Evolutionary conservation across 2,329 filamentous ascomycete species (phyloP), one percentile per base, ranked within the genome.

Genomic region (Exophiala spinifera): DNA sequence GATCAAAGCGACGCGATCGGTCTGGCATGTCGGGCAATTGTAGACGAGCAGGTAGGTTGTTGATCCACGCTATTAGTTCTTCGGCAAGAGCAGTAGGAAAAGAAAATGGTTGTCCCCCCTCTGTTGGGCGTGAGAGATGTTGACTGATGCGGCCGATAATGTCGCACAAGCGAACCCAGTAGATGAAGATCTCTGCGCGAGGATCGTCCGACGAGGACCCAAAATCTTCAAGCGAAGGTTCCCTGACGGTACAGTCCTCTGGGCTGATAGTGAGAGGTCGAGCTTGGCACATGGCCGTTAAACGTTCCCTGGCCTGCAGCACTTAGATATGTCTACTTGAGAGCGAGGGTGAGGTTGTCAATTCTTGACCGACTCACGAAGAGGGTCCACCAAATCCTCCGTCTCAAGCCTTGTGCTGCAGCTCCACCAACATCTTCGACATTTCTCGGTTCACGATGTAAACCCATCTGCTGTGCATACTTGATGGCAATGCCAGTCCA

Each of bases 401-500:
- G 66, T 5, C 72, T 64, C 1, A 73, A 55, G 36, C 70, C 66
- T 14, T 64, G 49, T 11, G 61, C 54, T 7, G 57, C 40, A 11
- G 42, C 47, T 4, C 57, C 46, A 13, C 60, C 54, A 3, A 66
- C 51, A 51, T 63, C 46, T 50, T 66, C 56, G 1, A 59, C 55
- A 0, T 59, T 51, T 0, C 61, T 57, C 0, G 70, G 70, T 45
- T 76, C 73, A 1, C 72, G 69, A 42, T 76, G 74, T 5, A 76
- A 63, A 34, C 72, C 73, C 63, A 75, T 70, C 51, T 76, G 73
- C 50, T 76, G 74, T 1, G 72, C 73, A 52, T 74, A 71, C 11
- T 74, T 62, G 17, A 76, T 74, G 13, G 73, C 66, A 3, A 75
- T 68, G 2, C 70, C 71, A 0, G 72, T 76, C 74, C 74, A 76